Evolutionary conservation across 805 yeast genomes (phyloP), one percentile per base, ranked within the genome.

Genomic region (Wickerhamiella nectarea): DNA sequence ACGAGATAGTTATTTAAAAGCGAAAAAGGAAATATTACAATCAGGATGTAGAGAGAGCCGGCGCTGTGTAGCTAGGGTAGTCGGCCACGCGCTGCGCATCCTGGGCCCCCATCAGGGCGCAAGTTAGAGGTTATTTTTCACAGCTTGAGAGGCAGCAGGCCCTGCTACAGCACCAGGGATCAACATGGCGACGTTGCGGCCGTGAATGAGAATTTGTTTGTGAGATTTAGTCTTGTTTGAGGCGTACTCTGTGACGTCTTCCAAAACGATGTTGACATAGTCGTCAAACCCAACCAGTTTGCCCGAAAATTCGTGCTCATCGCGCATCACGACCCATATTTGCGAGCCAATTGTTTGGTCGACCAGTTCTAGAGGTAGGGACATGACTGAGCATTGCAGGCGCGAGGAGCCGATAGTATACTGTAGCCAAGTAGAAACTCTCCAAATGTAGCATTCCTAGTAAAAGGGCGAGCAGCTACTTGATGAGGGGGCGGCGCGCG

Each of bases 221-320:
- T 51, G 59, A 38, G 50, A 44, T n/a, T 46, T 49, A 43, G 51
- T 48, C 21, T 50, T 49, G 26, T 58, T 61, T 11, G 53, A 60
- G 14, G 55, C 56, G 55, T 61, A 66, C 54, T 83, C 94, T 7
- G 71, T 70, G 29, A 80, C 96, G 53, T 87, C 78, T 53, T 81
- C 82, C 42, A 91, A 69, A 9, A 91, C 94, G 62, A 87, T 57
- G 53, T 66, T 91, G 48, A 91, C 96, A 55, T 80, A 89, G 62
- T 91, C 97, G 59, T 91, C 98, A 61, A 89, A 89, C 1, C 97
- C 97, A 22, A 80, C 74, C 41, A 91, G 67, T 3, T 77, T 83
- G 1, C 98, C 98, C n/a, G 73, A 71, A 58, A 85, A 91, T 59
- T 87, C 96, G 58, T 75, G 75, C 46, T 72, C 69, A 42, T 66